Evolutionary conservation across 495 filamentous ascomycete genomes (phyloP).

Genomic region (Tricharina praecox): DNA sequence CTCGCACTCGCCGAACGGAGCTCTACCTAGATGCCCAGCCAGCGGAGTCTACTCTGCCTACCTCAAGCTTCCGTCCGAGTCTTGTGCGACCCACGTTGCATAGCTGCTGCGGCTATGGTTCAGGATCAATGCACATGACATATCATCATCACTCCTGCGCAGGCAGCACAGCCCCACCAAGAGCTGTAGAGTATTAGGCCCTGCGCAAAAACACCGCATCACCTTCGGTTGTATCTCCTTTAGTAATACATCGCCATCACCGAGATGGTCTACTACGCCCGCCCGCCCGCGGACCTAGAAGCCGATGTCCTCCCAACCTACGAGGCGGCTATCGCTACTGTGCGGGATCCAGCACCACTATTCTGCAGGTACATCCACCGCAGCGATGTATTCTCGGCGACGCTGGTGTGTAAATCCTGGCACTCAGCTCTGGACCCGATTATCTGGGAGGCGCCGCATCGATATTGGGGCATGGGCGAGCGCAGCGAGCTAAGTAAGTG

Average conservation of each 20-base stretch:
- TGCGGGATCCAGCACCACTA: conserved; percentile 12
- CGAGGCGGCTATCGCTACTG: conserved; percentile 10
- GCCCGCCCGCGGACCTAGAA: background rate
- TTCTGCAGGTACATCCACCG: conserved; percentile 10
- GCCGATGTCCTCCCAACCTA: conserved; percentile 14
- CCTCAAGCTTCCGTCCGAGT: too few relatives aligned
- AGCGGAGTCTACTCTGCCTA: too few relatives aligned
- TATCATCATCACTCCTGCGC: too few relatives aligned
- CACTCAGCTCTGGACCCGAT: conserved; percentile 4
- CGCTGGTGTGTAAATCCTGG: conserved; percentile 12
- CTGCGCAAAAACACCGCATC: background rate
- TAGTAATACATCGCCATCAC: background rate
- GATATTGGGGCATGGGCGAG: conserved; percentile 16
- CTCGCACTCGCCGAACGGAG: too few relatives aligned
- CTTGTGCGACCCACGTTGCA: too few relatives aligned
- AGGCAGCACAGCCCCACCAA: too few relatives aligned
- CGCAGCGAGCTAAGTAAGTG: conserved; percentile 12
- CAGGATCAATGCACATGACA: too few relatives aligned
- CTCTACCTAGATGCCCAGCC: too few relatives aligned
- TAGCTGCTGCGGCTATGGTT: too few relatives aligned
- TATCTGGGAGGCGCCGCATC: conserved; percentile 12
- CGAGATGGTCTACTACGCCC: conserved; percentile 5
- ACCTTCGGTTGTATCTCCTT: background rate
- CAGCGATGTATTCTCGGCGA: conserved; percentile 10
- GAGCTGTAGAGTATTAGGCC: too few relatives aligned